Evolutionary conservation across 768 basidiomycete genomes (phyloP).

Genomic region (Suillus bovinus): DNA sequence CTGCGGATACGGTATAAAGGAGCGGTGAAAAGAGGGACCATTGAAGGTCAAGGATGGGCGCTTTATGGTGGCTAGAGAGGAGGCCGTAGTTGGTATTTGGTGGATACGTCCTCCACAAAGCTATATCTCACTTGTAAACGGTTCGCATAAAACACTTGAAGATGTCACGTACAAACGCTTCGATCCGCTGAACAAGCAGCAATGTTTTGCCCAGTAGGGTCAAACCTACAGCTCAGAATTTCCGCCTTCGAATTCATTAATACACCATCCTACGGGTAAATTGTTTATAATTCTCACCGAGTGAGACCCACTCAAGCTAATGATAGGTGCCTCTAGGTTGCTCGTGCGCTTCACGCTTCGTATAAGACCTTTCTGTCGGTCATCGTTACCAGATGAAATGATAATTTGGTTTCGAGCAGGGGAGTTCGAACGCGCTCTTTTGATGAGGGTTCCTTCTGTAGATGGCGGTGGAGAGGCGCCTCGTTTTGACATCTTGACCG

Average conservation of each 20-base stretch:
- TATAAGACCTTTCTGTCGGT: slow-evolving; percentile 75
- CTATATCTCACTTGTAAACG: slow-evolving; percentile 36
- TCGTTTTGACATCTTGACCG: slow-evolving; percentile 68
- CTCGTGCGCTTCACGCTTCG: slow-evolving; percentile 91
- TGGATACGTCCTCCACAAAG: slow-evolving; percentile 88
- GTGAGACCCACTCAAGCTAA: slow-evolving; percentile 87
- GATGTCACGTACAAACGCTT: slow-evolving; percentile 71
- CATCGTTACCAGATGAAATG: slow-evolving; percentile 75
- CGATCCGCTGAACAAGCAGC: slow-evolving; percentile 92
- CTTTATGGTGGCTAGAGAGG: slow-evolving; percentile 81
- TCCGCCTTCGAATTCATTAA: slow-evolving; percentile 54
- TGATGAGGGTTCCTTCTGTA: slow-evolving; percentile 53
- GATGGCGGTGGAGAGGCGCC: slow-evolving; percentile 55
- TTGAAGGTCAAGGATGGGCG: slow-evolving; percentile 89
- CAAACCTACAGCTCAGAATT: slow-evolving; percentile 90
- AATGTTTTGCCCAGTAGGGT: slow-evolving; percentile 90
- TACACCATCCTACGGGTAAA: slow-evolving; percentile 8
- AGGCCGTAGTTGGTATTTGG: slow-evolving; percentile 94
- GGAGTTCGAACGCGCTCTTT: slow-evolving; percentile 54
- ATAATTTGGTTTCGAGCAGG: slow-evolving; percentile 66
- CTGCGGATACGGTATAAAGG: slow-evolving; percentile 87
- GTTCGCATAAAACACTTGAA: slow-evolving; percentile 10
- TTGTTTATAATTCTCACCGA: slow-evolving; percentile 49
- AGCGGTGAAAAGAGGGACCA: slow-evolving; percentile 78
- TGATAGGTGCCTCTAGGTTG: slow-evolving; percentile 89